Conservation (phyloP, 257 asterid genomes). For the Solanum chmielewskii region DNA sequence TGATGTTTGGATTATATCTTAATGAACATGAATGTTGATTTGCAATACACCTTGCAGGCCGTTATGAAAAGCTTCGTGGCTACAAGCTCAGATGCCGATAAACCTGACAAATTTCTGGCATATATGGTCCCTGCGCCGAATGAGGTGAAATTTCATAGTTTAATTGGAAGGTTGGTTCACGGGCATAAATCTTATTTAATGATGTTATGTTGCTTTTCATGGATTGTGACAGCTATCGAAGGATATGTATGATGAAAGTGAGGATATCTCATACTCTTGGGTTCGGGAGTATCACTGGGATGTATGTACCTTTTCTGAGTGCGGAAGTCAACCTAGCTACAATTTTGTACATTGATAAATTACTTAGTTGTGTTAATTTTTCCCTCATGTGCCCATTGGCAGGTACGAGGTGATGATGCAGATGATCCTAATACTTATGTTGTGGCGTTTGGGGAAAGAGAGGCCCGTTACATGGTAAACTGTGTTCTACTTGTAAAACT, state of each 20-base stretch:
- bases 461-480: conserved; percentile 57
- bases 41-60: conserved; percentile 45
- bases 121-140: conserved; percentile 81
- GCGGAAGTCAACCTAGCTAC: not conserved
- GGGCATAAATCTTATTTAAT: not conserved
- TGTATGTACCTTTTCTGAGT: conserved; percentile 32
- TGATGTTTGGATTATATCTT: not conserved
- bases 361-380: conserved; percentile 3
- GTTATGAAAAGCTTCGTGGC: conserved; percentile 79
- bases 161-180: not conserved
- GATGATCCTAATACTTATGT: conserved; percentile 79
- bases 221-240: conserved; percentile 58
- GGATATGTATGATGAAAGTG: conserved; percentile 77
- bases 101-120: conserved; percentile 72
- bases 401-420: conserved; percentile 77
- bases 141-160: conserved; percentile 38
- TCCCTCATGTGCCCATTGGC: not conserved
- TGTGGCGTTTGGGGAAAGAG: conserved; percentile 53
- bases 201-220: not conserved
- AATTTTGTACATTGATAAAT: conserved; percentile 4
- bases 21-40: not conserved
- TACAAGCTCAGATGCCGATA: conserved; percentile 43
- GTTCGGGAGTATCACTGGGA: conserved; percentile 93
- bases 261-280: conserved; percentile 83
- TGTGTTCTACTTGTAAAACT: not conserved